Evolutionary conservation across 768 basidiomycete species (phyloP), one percentile per base, ranked within the genome.

Genomic region (Sporobolomyces roseus): DNA sequence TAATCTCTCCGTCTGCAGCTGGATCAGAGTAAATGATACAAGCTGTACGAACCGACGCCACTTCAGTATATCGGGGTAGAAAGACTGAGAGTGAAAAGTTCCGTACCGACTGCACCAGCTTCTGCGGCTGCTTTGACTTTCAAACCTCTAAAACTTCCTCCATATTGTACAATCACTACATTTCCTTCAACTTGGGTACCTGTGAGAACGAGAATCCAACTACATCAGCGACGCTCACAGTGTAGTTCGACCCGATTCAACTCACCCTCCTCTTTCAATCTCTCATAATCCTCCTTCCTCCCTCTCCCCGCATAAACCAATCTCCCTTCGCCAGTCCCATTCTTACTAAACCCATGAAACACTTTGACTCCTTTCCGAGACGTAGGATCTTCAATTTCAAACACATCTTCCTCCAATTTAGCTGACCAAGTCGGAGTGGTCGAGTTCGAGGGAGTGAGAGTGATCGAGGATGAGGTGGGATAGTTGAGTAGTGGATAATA

Each of bases 291-390:
- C 16, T 85, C 83, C 78, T 88, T 87, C 8, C 81, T 81, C 4
- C 91, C 91, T 69, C 91, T 91, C 68, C 90, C 87, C 3, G 84
- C 93, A 72, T 90, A 93, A 23, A 73, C 72, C 23, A 75, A 66
- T 56, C 63, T 61, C 16, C 66, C 68, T 10, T 83, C 81, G 23
- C 84, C 91, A 67, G 87, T 85, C 2, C 93, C 93, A 51, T 84
- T 85, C 52, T 83, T 83, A 74, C 88, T 90, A 17, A 90, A 79
- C 6, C 91, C 93, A 78, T 93, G 92, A 85, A 89, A 98, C n/a
- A 88, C 79, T 0, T n/a, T n/a, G n/a, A n/a, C n/a, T n/a, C n/a
- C n/a, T n/a, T n/a, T n/a, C n/a, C n/a, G n/a, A n/a, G n/a, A n/a
- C n/a, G 88, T 86, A 19, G 93, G 83, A 73, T 88, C 86, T 68